Percentiles rank a stretch among this genome's conserved stretches.
These are phyloP conservation scores for Turnera subulata DNA, from an alignment of 345 rosid species.

Conservation along the genomic window DNA sequence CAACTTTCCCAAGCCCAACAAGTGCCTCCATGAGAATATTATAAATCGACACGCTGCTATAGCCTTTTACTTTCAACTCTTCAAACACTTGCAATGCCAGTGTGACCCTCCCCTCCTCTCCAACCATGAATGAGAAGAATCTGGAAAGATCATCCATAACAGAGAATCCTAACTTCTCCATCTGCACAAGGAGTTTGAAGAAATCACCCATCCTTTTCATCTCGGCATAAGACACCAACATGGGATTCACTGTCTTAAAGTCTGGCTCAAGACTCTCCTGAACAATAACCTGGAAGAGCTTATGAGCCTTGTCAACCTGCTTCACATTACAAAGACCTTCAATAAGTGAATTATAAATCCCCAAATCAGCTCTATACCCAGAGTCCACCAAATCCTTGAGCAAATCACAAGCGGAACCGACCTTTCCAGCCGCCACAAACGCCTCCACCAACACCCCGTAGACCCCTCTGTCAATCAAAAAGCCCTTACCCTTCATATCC, in stretches of 20 bases:
- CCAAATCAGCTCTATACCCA: slow-evolving; percentile 77
- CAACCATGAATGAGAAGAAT: slow-evolving; percentile 53
- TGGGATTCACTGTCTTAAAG: slow-evolving; percentile 61
- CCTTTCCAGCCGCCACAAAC: slow-evolving; percentile 58
- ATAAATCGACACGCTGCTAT: slow-evolving; percentile 47
- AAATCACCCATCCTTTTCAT: slow-evolving; percentile 48
- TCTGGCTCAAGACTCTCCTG: slow-evolving; percentile 72
- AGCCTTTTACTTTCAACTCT: slow-evolving; percentile 57
- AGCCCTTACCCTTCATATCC: slow-evolving; percentile 69
- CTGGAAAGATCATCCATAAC: slow-evolving; percentile 52
- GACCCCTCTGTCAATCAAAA: slow-evolving; percentile 68
- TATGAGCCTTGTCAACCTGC: slow-evolving; percentile 66
- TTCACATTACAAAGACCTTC: slow-evolving; percentile 61
- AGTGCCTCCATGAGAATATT: slow-evolving; percentile 66
- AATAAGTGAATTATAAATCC: slow-evolving; percentile 75
- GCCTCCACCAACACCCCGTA: slow-evolving; percentile 66
- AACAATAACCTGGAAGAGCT: slow-evolving; percentile 49
- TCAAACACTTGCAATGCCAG: slow-evolving; percentile 61
- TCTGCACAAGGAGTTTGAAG: slow-evolving; percentile 45
- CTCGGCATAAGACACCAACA: slow-evolving; percentile 60
- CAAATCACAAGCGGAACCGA: slow-evolving; percentile 63
- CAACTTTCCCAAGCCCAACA: slow-evolving; percentile 41
- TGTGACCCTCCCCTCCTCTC: slow-evolving; percentile 36
- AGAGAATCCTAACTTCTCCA: slow-evolving; percentile 49
- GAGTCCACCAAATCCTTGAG: slow-evolving; percentile 80